phyloP scores from a whole-genome alignment of 2,329 filamentous ascomycete genomes.

The Monascus ruber region DNA sequence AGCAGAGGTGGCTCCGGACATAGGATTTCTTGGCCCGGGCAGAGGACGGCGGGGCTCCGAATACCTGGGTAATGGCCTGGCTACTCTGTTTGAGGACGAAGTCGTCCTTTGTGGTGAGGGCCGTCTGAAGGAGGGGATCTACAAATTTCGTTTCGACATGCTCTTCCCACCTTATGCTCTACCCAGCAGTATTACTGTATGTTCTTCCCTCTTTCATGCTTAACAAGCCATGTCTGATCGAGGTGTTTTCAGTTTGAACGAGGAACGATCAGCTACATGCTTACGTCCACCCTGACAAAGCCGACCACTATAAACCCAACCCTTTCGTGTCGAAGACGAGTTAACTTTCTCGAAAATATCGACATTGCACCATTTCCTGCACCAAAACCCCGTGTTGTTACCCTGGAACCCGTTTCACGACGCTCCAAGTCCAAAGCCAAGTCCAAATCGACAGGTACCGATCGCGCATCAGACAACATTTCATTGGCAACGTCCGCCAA shows the following conservation, averaged over 20 bases:
- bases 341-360: slow-evolving; percentile 68
- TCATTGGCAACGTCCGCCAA: slow-evolving; percentile 36
- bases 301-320: slow-evolving; percentile 77
- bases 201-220: slow-evolving; percentile 24
- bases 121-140: slow-evolving; percentile 51
- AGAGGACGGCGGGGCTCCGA: slow-evolving; percentile 40
- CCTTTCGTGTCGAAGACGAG: slow-evolving; percentile 66
- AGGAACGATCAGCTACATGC: slow-evolving; percentile 81
- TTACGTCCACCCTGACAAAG: slow-evolving; percentile 79
- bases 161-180: slow-evolving; percentile 48
- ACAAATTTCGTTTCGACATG: slow-evolving; percentile 55
- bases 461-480: slow-evolving; percentile 32
- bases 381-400: slow-evolving; percentile 72
- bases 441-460: slow-evolving; percentile 34
- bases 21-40: slow-evolving; percentile 42
- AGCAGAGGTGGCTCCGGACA: slow-evolving; percentile 40
- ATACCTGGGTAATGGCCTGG: slow-evolving; percentile 55
- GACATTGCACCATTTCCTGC: slow-evolving; percentile 66
- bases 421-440: slow-evolving; percentile 49
- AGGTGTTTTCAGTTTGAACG: slow-evolving; percentile 64
- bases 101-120: slow-evolving; percentile 53
- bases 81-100: slow-evolving; percentile 55
- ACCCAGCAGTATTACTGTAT: slow-evolving; percentile 87
- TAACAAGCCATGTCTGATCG: slow-evolving; percentile 4
- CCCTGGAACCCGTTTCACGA: slow-evolving; percentile 74